Evolutionary conservation across 306 rosid genomes (phyloP).

Genomic region (Hippophae rhamnoides): DNA sequence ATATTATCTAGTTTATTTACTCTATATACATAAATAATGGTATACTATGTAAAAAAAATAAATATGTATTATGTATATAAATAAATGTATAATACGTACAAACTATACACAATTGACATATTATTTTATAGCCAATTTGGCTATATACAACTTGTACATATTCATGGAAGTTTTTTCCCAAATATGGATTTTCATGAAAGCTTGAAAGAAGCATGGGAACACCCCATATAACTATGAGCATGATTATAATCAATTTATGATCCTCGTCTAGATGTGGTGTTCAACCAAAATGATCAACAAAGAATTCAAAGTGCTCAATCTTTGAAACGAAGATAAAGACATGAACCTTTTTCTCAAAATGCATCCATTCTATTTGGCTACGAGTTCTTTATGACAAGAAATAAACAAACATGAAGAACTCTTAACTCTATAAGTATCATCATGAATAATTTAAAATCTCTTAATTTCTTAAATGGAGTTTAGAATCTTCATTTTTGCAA

Average conservation of each 20-base stretch:
- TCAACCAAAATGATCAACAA: constrained; percentile 66
- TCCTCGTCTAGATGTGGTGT: constrained; percentile 46
- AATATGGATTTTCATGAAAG: constrained; percentile 29
- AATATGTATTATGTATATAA: too few relatives aligned
- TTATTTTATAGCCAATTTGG: too few relatives aligned
- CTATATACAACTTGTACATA: too few relatives aligned
- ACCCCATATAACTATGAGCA: constrained; percentile 32
- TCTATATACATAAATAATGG: too few relatives aligned
- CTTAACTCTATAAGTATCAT: constrained; percentile 39
- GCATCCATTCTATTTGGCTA: constrained; percentile 32
- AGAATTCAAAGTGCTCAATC: constrained; percentile 55
- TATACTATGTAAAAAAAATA: too few relatives aligned
- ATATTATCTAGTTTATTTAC: too few relatives aligned
- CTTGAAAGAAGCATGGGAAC: constrained; percentile 53
- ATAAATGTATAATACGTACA: too few relatives aligned
- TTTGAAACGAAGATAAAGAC: constrained; percentile 38
- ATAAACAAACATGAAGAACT: constrained; percentile 41
- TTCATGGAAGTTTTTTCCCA: constrained; percentile 30
- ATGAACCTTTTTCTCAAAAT: constrained; percentile 28
- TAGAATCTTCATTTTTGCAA: constrained; percentile 36
- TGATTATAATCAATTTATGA: not conserved
- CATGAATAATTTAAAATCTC: constrained; percentile 29
- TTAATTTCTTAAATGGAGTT: constrained; percentile 41
- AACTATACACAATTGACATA: too few relatives aligned
- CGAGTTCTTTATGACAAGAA: constrained; percentile 47